Evolutionary conservation across 202 grass and related monocot species (phyloP), one percentile per base, ranked within the genome.

Genomic region (Panicum hallii): DNA sequence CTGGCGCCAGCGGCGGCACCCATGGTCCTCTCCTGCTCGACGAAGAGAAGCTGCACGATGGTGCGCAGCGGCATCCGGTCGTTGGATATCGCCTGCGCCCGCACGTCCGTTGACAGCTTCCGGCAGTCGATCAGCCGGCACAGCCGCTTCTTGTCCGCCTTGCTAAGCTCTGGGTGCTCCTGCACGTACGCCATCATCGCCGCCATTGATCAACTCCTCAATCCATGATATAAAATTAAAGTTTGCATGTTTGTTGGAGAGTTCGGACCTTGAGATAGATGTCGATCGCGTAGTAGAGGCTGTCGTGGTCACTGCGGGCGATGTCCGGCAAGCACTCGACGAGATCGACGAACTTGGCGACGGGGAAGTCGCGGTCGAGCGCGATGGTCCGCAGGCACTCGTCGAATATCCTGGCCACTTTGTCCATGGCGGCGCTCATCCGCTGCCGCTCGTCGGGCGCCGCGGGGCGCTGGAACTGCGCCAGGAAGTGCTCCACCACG

Each of bases 51-150:
- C 76, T 95, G 91, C 77, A 99, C 96, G 26, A 99, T 94, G 30
- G 90, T 95, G 47, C 93, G 96, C 74, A 99, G 73, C 5, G 96
- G 96, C 91, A 99, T 90, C 70, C 72, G 82, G 40, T 99, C 96
- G 42, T 99, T 99, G 74, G 86, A 67, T 53, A 99, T 89, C 34
- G 91, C 96, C 58, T 90, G 83, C 54, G 89, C 78, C 15, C 96
- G 93, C 63, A 84, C 89, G 43, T 88, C 91, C 28, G 91, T 78
- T 13, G 91, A 94, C 7, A 98, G 77, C 81, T 94, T 98, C 41
- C 82, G 89, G 80, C 93, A 98, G 79, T 98, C 91, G 30, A 98
- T 98, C 42, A 95, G 47, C 61, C 86, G 88, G 89, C 96, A 98
- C 7, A 98, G 75, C 54, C 79, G 75, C 86, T 95, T 98, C 89